Percentiles rank a stretch among this genome's conserved stretches.
Evolutionary conservation across 108 stramenopile genomes (phyloP).

Genomic region (Mediolabrus comicus): DNA sequence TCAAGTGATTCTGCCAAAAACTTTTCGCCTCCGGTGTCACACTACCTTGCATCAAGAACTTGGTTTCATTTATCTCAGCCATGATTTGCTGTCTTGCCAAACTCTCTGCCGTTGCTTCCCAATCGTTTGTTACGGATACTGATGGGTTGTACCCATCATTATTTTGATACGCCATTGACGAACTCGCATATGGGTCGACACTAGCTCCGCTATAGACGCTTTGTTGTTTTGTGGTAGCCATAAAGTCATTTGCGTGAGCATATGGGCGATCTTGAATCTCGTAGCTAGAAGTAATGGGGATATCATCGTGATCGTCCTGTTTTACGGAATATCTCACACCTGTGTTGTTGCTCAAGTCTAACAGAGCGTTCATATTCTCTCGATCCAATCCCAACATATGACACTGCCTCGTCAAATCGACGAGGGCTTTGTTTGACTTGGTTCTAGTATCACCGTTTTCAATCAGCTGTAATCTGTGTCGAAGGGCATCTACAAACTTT

Average conservation of each 20-base stretch:
- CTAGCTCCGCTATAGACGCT: background rate
- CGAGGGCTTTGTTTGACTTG: constrained; percentile 27
- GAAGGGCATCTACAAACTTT: constrained; percentile 69
- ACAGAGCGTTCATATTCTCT: constrained; percentile 53
- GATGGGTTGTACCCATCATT: background rate
- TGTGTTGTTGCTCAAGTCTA: constrained; percentile 35
- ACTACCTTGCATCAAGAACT: constrained; percentile 64
- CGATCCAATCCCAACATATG: constrained; percentile 65
- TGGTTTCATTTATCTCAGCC: constrained; percentile 75
- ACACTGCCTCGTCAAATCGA: constrained; percentile 62
- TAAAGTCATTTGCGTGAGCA: background rate
- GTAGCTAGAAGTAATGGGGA: background rate
- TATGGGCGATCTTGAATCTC: background rate
- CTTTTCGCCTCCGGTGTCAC: constrained; percentile 67
- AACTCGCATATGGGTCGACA: background rate
- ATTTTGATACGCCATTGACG: background rate
- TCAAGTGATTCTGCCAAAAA: constrained; percentile 80
- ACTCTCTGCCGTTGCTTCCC: constrained; percentile 35
- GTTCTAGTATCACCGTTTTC: constrained; percentile 21
- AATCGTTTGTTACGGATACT: background rate
- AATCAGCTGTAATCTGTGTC: constrained; percentile 44
- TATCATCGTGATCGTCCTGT: background rate
- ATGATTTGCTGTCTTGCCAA: constrained; percentile 65
- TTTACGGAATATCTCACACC: constrained; percentile 3
- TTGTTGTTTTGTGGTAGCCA: background rate